Base-by-base conservation (phyloP, 306 rosid genomes). In the Cucurbita argyrosperma region DNA sequence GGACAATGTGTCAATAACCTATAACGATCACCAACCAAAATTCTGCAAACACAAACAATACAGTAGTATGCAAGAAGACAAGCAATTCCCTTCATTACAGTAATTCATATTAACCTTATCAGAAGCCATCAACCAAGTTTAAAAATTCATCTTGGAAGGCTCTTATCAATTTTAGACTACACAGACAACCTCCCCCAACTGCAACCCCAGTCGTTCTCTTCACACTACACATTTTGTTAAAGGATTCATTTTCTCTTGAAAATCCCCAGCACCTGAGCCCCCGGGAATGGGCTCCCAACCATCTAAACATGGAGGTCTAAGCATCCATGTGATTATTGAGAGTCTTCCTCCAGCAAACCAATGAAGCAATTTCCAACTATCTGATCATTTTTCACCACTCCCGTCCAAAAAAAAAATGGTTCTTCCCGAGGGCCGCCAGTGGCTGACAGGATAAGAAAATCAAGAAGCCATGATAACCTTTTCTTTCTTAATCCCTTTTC, bases 401-500 rank as follows among this genome's bases (percentile, higher is more conserved):
- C 15, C 39, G 23, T 57, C 14, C 38, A 57, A 21, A 10, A 57
- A 15, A 15, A 57, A 8, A 57, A 10, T 23, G 62, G 5, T 57
- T 57, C 38, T 57, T 56, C 37, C 62, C 62, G 23, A 57, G 16
- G 7, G 62, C 1, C 15, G 16, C 14, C 13, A 57, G 21, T 57
- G 9, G 47, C 52, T 42, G 71, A 65, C 38, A 62, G 49, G 49
- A 65, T 16, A 43, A 23, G 53, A 65, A 38, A 65, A 65, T 10
- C 71, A 65, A 39, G 37, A 65, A 65, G 71, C 71, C 38, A 18
- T 53, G 35, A 66, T 66, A 66, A 66, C 72, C 69, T 60, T 60
- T 60, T 38, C 9, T 64, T 21, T 35, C 35, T 40, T 64, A 6
- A 16, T 38, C 50, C 4, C 18, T 64, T 64, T 39, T 66, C 72